A percentile compares a stretch with the other conserved stretches of the same genome.
Conservation (phyloP, 495 filamentous ascomycete species). For the Friedmanniomyces simplex region DNA sequence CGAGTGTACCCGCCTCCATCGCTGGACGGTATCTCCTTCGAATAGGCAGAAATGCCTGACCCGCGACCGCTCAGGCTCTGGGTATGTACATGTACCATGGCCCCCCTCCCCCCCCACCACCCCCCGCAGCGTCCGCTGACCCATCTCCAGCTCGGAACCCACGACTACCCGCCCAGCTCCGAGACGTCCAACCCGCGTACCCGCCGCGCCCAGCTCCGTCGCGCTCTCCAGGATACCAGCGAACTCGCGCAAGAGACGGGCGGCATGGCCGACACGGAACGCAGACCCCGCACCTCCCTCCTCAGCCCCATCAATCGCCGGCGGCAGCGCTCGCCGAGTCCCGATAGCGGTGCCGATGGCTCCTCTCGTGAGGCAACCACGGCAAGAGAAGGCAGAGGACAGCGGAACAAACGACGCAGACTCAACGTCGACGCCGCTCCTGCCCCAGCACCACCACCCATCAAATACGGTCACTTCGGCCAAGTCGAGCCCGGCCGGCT, state of each 20-base stretch:
- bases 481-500: slow-evolving; percentile 71
- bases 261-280: background rate
- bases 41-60: background rate
- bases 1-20: too few relatives aligned
- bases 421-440: slow-evolving; percentile 47
- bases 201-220: slow-evolving; percentile 4
- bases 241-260: slow-evolving; percentile 1
- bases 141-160: background rate
- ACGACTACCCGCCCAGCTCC: slow-evolving; percentile 9
- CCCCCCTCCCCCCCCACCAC: too few relatives aligned
- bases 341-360: background rate
- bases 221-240: slow-evolving; percentile 8
- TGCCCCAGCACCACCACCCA: slow-evolving; percentile 25
- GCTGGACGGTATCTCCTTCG: too few relatives aligned
- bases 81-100: too few relatives aligned
- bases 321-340: slow-evolving; percentile 3
- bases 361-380: background rate
- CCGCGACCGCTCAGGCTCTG: background rate
- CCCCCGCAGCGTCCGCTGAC: too few relatives aligned
- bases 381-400: slow-evolving; percentile 25
- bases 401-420: slow-evolving; percentile 62
- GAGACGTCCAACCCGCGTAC: slow-evolving; percentile 13
- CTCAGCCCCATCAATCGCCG: slow-evolving; percentile 9
- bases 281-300: background rate
- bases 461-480: slow-evolving; percentile 71